Evolutionary conservation across 2,329 filamentous ascomycete genomes (phyloP).

Genomic region (Cadophora sp.): DNA sequence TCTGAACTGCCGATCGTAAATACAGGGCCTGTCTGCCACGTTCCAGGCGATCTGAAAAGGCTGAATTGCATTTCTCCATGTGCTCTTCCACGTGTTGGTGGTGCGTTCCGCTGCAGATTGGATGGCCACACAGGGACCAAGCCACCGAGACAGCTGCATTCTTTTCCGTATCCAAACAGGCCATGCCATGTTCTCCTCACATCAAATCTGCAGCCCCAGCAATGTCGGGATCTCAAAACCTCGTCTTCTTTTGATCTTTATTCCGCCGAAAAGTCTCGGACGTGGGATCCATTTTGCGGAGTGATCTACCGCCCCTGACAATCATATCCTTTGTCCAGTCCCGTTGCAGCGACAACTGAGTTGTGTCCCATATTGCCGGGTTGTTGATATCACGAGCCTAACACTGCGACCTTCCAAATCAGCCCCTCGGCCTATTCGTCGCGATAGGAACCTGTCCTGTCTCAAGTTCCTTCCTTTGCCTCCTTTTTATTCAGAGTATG

Average conservation of each 20-base stretch:
- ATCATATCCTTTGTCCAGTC: background rate
- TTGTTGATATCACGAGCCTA: slow-evolving; percentile 1
- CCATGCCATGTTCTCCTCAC: background rate
- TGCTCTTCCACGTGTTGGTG: slow-evolving; percentile 15
- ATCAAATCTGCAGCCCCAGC: background rate
- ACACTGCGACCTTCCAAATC: background rate
- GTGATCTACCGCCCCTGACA: background rate
- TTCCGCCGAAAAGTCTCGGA: background rate
- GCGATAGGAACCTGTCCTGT: background rate
- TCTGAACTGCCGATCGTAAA: background rate
- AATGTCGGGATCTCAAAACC: too few relatives aligned
- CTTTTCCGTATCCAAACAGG: background rate
- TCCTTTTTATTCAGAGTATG: background rate
- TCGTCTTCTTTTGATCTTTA: background rate
- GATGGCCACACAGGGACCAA: too few relatives aligned
- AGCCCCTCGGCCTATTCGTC: background rate
- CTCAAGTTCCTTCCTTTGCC: background rate
- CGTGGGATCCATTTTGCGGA: slow-evolving; percentile 5
- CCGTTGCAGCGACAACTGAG: background rate
- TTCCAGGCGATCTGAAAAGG: slow-evolving; percentile 14
- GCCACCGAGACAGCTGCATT: background rate
- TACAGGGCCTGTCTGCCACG: slow-evolving; percentile 10
- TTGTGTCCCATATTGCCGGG: background rate
- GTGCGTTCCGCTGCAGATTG: background rate
- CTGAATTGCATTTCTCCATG: background rate